Percentiles rank a stretch among this genome's conserved stretches.
Conservation (phyloP, 495 filamentous ascomycete species). For the Xylaria bambusicola region DNA sequence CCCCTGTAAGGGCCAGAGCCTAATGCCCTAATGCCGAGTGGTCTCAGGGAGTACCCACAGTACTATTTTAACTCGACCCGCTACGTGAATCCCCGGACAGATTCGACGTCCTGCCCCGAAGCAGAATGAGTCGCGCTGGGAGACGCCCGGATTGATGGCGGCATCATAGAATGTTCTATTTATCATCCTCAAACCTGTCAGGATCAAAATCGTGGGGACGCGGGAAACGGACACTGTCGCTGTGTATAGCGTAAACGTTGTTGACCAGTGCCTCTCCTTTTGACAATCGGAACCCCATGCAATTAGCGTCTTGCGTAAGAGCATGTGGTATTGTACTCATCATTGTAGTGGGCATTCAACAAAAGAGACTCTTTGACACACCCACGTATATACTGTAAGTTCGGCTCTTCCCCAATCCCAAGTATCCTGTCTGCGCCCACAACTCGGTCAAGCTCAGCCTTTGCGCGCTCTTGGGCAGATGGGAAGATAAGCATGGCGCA, state of each 20-base stretch:
- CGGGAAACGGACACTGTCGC: background rate
- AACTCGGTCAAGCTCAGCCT: conserved; percentile 30
- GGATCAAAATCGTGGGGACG: too few relatives aligned
- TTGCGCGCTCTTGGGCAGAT: conserved; percentile 34
- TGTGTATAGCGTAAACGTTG: background rate
- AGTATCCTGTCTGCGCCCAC: conserved; percentile 40
- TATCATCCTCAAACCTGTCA: too few relatives aligned
- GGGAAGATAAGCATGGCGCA: conserved; percentile 47
- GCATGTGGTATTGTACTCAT: conserved; percentile 37
- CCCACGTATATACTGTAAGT: conserved; percentile 44
- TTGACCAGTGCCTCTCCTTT: background rate
- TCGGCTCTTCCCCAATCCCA: conserved; percentile 34
- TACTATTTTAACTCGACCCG: too few relatives aligned
- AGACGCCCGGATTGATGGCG: conserved; percentile 29
- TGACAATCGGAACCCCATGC: conserved; percentile 45
- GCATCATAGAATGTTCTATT: conserved; percentile 28
- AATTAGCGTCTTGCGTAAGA: conserved; percentile 38
- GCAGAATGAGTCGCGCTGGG: conserved; percentile 51
- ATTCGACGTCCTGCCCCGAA: conserved; percentile 56
- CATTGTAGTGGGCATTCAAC: conserved; percentile 39
- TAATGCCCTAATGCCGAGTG: too few relatives aligned
- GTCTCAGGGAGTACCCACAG: too few relatives aligned
- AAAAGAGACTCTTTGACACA: conserved; percentile 43
- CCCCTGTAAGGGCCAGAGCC: too few relatives aligned
- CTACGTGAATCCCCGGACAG: conserved; percentile 59